Percentiles rank a stretch among this genome's conserved stretches.
Conservation (phyloP, 176 grass and related monocot genomes). For the Pharus latifolius region DNA sequence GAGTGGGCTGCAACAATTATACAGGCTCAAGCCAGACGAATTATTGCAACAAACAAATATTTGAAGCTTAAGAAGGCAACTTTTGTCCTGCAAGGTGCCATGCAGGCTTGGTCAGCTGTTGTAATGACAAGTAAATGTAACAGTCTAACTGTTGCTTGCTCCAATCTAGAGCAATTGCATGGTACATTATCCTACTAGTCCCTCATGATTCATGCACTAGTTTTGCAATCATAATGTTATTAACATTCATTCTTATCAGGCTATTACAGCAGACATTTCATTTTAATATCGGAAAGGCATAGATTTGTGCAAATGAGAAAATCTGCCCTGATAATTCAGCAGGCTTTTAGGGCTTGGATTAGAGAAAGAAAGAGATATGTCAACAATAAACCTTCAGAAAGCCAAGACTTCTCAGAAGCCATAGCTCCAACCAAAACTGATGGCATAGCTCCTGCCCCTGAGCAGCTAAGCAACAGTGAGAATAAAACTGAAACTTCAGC, state of each 20-base stretch:
- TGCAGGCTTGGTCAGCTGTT: constrained; percentile 31
- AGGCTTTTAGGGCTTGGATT: constrained; percentile 38
- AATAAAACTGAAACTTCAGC: not conserved
- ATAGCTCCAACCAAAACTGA: not conserved
- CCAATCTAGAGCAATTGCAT: not conserved
- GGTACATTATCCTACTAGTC: constrained; percentile 21
- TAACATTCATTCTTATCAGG: constrained; percentile 19
- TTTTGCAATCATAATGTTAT: not conserved
- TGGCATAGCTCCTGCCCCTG: not conserved
- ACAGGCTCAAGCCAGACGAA: constrained; percentile 25
- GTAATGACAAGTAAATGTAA: not conserved
- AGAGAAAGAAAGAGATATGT: constrained; percentile 6
- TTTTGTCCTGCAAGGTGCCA: constrained; percentile 35
- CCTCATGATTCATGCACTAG: not conserved
- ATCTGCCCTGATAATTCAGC: constrained; percentile 35
- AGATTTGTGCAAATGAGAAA: constrained; percentile 46
- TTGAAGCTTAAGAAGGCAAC: constrained; percentile 27
- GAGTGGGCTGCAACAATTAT: constrained; percentile 39
- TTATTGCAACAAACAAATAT: constrained; percentile 31
- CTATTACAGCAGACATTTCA: constrained; percentile 16
- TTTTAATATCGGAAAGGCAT: constrained; percentile 45
- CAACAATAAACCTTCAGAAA: not conserved
- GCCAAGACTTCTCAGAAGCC: not conserved
- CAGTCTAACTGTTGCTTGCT: not conserved
- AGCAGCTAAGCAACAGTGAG: not conserved